Evolutionary conservation across 2,329 filamentous ascomycete genomes (phyloP).

Genomic region (Cladosporium austrohemisphaericum): DNA sequence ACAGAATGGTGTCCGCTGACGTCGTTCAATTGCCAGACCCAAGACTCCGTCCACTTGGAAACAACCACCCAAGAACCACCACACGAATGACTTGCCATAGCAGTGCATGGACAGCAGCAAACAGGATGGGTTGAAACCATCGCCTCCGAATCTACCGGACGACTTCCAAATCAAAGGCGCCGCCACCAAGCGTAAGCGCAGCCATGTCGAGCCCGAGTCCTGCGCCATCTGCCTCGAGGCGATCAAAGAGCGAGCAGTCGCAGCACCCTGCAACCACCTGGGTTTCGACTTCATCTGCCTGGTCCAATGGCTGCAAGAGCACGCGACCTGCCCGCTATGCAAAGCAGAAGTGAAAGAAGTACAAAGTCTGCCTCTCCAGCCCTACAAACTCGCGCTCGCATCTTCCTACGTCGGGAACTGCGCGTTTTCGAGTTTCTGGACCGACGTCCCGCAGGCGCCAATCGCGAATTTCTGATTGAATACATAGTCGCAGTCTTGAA

Average conservation of each 20-base stretch:
- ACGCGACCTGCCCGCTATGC: conserved; percentile 75
- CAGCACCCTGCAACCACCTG: conserved; percentile 72
- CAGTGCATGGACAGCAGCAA: conserved; percentile 21
- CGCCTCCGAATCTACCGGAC: conserved; percentile 10
- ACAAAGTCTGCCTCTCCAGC: conserved; percentile 59
- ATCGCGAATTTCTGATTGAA: conserved; percentile 72
- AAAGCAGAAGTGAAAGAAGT: conserved; percentile 53
- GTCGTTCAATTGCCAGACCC: not conserved
- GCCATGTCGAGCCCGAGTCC: conserved; percentile 38
- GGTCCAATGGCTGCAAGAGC: conserved; percentile 72
- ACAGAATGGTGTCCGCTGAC: too few relatives aligned
- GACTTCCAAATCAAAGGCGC: conserved; percentile 29
- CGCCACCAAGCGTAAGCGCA: conserved; percentile 16
- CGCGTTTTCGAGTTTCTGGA: conserved; percentile 73
- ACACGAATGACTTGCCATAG: not conserved
- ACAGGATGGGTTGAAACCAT: conserved; percentile 1
- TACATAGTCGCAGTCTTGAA: conserved; percentile 82
- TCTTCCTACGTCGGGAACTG: conserved; percentile 79
- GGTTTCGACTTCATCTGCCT: conserved; percentile 86
- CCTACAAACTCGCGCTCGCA: conserved; percentile 70
- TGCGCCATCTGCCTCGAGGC: conserved; percentile 86
- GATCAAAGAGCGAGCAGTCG: conserved; percentile 67
- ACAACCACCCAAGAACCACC: not conserved
- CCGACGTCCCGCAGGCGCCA: conserved; percentile 5
- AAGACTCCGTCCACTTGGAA: not conserved